A percentile compares a stretch with the other conserved stretches of the same genome.
Evolutionary conservation across 116 monocot species (phyloP).

Genomic region (Phalaenopsis hybrid): DNA sequence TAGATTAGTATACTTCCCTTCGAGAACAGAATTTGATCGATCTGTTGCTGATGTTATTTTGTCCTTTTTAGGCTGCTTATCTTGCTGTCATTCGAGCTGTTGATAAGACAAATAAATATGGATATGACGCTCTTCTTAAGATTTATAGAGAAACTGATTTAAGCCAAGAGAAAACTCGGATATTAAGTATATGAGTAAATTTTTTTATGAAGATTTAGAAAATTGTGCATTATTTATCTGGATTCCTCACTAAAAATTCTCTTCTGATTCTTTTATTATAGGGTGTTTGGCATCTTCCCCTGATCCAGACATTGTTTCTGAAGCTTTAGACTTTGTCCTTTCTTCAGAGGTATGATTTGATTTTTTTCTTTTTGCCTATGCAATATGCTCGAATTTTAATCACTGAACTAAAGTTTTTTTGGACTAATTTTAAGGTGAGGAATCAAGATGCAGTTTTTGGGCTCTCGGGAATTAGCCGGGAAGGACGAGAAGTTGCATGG

Average conservation of each 20-base stretch:
- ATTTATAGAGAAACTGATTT: slow-evolving; percentile 84
- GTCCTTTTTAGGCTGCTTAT: slow-evolving; percentile 64
- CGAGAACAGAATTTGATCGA: neutral
- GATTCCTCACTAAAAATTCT: neutral
- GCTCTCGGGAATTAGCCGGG: slow-evolving; percentile 52
- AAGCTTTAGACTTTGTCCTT: slow-evolving; percentile 64
- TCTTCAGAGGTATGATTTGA: slow-evolving; percentile 56
- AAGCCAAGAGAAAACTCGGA: slow-evolving; percentile 86
- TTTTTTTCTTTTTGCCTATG: neutral
- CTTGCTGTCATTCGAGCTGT: slow-evolving; percentile 63
- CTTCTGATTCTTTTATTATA: slow-evolving; percentile 13
- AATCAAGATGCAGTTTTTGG: slow-evolving; percentile 75
- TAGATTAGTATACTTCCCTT: neutral
- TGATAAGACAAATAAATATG: slow-evolving; percentile 42
- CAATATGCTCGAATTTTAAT: slow-evolving; percentile 4
- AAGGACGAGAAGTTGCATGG: slow-evolving; percentile 83
- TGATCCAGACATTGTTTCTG: slow-evolving; percentile 65
- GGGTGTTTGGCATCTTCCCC: slow-evolving; percentile 69
- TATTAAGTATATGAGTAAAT: slow-evolving; percentile 45
- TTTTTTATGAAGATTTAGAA: neutral
- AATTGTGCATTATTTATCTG: neutral
- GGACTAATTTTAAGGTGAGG: slow-evolving; percentile 50
- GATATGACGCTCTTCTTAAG: slow-evolving; percentile 75
- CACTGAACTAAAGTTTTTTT: neutral
- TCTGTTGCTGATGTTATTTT: slow-evolving; percentile 1